These are phyloP conservation scores for Podospora bellae-mahoneyi DNA, from an alignment of 495 filamentous ascomycete species.

Conservation along the genomic window DNA sequence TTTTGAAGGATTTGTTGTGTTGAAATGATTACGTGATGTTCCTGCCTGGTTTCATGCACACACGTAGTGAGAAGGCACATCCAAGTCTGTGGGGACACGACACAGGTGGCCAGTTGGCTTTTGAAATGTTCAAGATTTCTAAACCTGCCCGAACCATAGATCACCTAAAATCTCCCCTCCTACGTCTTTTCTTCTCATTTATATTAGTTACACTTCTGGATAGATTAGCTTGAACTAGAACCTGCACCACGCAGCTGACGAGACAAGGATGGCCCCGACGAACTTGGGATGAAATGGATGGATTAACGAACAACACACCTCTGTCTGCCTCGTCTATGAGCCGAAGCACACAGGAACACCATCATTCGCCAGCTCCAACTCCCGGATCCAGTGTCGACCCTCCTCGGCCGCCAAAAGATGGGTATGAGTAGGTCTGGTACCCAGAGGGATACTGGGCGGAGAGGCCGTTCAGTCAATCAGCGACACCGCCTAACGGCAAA, in stretches of 20 bases:
- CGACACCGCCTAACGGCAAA: constrained; percentile 11
- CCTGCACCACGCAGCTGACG: not conserved
- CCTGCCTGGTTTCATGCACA: too few relatives aligned
- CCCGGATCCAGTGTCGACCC: constrained; percentile 36
- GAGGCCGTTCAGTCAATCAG: constrained; percentile 34
- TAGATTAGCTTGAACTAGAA: too few relatives aligned
- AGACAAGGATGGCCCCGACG: not conserved
- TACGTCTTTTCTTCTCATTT: too few relatives aligned
- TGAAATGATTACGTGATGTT: too few relatives aligned
- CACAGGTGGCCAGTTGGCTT: too few relatives aligned
- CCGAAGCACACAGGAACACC: not conserved
- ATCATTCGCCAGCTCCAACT: not conserved
- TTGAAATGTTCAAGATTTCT: too few relatives aligned
- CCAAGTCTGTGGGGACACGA: too few relatives aligned
- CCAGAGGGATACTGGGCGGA: constrained; percentile 56
- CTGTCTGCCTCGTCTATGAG: not conserved
- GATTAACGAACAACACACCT: not conserved
- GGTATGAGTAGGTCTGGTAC: constrained; percentile 56
- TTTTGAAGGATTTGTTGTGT: too few relatives aligned
- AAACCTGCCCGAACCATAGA: too few relatives aligned
- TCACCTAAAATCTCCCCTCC: too few relatives aligned
- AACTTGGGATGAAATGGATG: constrained; percentile 7
- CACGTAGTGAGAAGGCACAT: too few relatives aligned
- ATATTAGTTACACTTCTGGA: too few relatives aligned
- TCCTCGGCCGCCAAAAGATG: constrained; percentile 47